Conservation (phyloP, 306 rosid genomes). For the Gleditsia sinensis region DNA sequence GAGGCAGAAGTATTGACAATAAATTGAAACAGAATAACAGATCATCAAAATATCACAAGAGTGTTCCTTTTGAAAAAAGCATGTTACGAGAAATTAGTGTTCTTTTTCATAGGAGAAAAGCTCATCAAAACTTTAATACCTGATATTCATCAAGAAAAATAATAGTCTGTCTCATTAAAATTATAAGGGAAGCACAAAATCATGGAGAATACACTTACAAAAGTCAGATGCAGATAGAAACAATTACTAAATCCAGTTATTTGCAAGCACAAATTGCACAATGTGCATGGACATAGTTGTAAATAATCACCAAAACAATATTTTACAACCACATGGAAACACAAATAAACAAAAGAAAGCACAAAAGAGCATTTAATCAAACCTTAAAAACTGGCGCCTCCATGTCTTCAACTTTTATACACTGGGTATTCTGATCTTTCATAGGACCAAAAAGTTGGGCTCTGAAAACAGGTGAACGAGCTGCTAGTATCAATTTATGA, state of each 20-base stretch:
- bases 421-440: constrained; percentile 55
- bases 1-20: neutral
- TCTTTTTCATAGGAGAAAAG: neutral
- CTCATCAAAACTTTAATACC: constrained; percentile 2
- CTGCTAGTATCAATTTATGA: constrained; percentile 62
- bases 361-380: constrained; percentile 6
- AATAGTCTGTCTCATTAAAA: neutral
- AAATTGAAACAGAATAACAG: neutral
- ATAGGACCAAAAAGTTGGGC: constrained; percentile 71
- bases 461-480: constrained; percentile 66
- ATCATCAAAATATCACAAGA: neutral
- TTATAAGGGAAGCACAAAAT: constrained; percentile 13
- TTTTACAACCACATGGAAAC: neutral
- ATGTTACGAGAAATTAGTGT: neutral
- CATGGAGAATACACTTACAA: neutral
- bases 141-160: neutral
- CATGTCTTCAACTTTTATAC: constrained; percentile 57
- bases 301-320: neutral
- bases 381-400: constrained; percentile 66
- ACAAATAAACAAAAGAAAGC: neutral
- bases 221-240: neutral
- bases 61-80: neutral
- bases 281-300: neutral
- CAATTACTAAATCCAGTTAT: neutral
- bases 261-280: constrained; percentile 8